phyloP scores from a whole-genome alignment of 805 yeast genomes.

The Spathaspora boniae region DNA sequence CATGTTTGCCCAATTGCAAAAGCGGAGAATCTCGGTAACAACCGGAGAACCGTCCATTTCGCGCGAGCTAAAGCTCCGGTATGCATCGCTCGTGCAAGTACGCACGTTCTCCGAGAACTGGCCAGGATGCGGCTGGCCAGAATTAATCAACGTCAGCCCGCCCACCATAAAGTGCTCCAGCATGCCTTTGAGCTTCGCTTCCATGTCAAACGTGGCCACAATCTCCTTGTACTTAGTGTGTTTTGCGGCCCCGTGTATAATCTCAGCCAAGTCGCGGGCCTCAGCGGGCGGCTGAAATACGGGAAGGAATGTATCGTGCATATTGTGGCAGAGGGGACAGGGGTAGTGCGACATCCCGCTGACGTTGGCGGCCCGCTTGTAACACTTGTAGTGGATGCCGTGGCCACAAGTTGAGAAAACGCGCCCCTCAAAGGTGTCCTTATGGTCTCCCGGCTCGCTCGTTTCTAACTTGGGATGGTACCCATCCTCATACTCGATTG shows the following conservation, averaged over 20 bases:
- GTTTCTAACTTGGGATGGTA: conserved; percentile 10
- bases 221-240: conserved; percentile 20
- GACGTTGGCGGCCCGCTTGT: conserved; percentile 24
- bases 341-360: conserved; percentile 25
- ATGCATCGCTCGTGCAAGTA: too few species aligned
- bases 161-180: conserved; percentile 22
- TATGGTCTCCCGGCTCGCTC: conserved; percentile 11
- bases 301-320: conserved; percentile 45
- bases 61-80: too few species aligned
- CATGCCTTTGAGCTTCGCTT: conserved; percentile 25
- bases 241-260: conserved; percentile 12
- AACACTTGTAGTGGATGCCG: conserved; percentile 49
- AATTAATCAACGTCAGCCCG: too few species aligned
- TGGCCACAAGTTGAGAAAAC: conserved; percentile 50
- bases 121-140: too few species aligned
- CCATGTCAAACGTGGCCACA: conserved; percentile 14
- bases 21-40: background rate
- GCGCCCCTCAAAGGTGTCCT: conserved; percentile 12
- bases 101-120: too few species aligned
- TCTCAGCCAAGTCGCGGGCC: conserved; percentile 7
- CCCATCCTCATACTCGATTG: conserved; percentile 16
- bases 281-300: conserved; percentile 27
- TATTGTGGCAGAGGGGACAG: conserved; percentile 51
- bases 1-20: conserved; percentile 11
- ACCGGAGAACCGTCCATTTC: too few species aligned